Evolutionary conservation across 2,329 filamentous ascomycete genomes (phyloP).

Genomic region (Nemania diffusa): DNA sequence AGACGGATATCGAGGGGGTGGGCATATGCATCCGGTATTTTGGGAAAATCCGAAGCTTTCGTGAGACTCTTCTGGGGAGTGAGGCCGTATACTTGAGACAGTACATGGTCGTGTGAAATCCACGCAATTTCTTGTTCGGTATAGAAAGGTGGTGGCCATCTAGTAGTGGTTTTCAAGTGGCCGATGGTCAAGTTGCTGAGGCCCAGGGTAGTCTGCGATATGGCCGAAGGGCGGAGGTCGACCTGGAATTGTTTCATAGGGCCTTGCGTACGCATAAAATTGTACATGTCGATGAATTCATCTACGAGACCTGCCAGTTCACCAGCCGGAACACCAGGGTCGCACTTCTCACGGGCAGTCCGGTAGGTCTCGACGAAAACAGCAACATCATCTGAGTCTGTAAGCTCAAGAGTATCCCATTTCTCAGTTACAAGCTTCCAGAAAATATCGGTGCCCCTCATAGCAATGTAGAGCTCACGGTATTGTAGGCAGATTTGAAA

Average conservation of each 20-base stretch:
- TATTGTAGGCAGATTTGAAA: slow-evolving; percentile 11
- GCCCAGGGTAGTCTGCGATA: not conserved
- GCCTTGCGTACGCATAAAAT: not conserved
- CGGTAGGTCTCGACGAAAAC: slow-evolving; percentile 9
- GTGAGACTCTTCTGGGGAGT: not conserved
- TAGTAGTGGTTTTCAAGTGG: not conserved
- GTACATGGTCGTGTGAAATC: slow-evolving; percentile 16
- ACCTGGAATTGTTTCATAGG: not conserved
- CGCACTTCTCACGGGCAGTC: slow-evolving; percentile 6
- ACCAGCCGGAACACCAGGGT: not conserved
- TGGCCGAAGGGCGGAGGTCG: not conserved
- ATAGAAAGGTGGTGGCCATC: slow-evolving; percentile 14
- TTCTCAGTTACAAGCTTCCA: slow-evolving; percentile 18
- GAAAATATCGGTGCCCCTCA: slow-evolving; percentile 2
- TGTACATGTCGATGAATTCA: slow-evolving; percentile 10
- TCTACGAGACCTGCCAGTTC: slow-evolving; percentile 4
- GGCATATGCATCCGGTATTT: slow-evolving; percentile 5
- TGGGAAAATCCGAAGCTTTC: not conserved
- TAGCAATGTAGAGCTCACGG: slow-evolving; percentile 1
- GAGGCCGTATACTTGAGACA: slow-evolving; percentile 15
- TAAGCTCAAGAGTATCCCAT: slow-evolving; percentile 13
- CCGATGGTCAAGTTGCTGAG: not conserved
- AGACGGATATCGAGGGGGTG: slow-evolving; percentile 24
- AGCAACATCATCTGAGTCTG: not conserved
- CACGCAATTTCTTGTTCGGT: slow-evolving; percentile 21